phyloP scores from a whole-genome alignment of 352 stramenopile species.

The Phytophthora pistaciae region DNA sequence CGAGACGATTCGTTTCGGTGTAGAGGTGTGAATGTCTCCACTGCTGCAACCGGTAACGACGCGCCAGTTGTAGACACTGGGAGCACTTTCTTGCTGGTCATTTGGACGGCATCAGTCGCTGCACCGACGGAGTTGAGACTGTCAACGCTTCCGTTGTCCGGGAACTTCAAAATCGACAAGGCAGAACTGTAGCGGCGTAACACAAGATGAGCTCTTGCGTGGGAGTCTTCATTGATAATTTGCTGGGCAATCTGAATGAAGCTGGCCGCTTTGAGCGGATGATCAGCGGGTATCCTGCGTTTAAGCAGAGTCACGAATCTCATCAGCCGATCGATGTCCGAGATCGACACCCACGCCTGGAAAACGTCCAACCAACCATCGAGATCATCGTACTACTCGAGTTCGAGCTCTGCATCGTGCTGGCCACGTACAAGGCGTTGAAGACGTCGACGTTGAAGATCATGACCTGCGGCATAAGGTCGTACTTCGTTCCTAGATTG shows the following conservation, averaged over 20 bases:
- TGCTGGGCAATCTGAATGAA: slow-evolving; percentile 18
- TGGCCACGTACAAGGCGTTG: slow-evolving; percentile 46
- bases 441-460: slow-evolving; percentile 60
- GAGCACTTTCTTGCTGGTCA: neutral
- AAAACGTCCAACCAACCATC: slow-evolving; percentile 39
- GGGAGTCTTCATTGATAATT: slow-evolving; percentile 15
- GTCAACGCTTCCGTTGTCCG: neutral
- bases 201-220: slow-evolving; percentile 4
- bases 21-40: neutral
- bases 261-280: slow-evolving; percentile 2
- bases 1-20: neutral
- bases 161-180: slow-evolving; percentile 1
- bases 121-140: neutral
- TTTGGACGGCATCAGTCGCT: neutral
- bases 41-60: neutral
- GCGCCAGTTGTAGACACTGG: neutral
- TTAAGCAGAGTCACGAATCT: neutral
- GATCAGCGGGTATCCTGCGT: slow-evolving; percentile 8
- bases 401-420: slow-evolving; percentile 42
- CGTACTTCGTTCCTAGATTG: slow-evolving; percentile 14
- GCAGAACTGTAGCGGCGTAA: slow-evolving; percentile 2
- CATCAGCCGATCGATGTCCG: slow-evolving; percentile 14
- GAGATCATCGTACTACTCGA: slow-evolving; percentile 28
- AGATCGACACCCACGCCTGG: slow-evolving; percentile 27
- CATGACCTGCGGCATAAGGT: slow-evolving; percentile 43